Conservation (phyloP, 139 green algal genomes). For the Auxenochlorella pyrenoidosa region DNA sequence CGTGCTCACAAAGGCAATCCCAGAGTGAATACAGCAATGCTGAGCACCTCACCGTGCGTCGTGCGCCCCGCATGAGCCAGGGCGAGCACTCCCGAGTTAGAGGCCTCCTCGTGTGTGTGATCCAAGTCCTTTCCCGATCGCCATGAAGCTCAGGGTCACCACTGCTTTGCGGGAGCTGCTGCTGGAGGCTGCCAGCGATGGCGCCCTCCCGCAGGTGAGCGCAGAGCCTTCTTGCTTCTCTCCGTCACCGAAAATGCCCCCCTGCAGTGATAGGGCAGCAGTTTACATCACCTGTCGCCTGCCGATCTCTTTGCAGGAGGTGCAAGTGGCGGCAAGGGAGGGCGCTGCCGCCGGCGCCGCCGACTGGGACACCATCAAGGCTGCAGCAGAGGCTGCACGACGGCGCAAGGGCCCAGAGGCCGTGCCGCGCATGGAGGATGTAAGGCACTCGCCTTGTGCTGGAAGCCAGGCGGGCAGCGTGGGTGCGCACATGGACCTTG, state of each 20-base stretch:
- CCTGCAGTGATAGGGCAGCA: neutral
- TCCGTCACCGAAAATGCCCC: neutral
- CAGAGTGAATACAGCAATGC: too few relatives aligned
- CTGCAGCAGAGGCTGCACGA: neutral
- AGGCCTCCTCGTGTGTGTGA: too few relatives aligned
- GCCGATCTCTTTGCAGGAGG: slow-evolving; percentile 5
- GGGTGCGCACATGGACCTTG: too few relatives aligned
- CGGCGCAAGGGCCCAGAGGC: neutral
- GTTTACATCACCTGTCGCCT: neutral
- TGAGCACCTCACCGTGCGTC: too few relatives aligned
- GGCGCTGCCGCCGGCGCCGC: neutral
- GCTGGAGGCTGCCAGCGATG: slow-evolving; percentile 22
- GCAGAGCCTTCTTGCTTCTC: neutral
- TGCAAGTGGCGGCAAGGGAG: neutral
- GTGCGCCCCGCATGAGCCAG: too few relatives aligned
- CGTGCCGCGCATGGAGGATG: slow-evolving; percentile 7
- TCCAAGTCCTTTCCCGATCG: neutral
- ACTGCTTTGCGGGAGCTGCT: slow-evolving; percentile 27
- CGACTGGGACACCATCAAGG: slow-evolving; percentile 15
- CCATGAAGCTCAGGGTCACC: slow-evolving; percentile 23
- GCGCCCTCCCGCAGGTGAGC: slow-evolving; percentile 11
- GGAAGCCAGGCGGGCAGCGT: neutral
- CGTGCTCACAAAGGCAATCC: too few relatives aligned
- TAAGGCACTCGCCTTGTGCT: neutral
- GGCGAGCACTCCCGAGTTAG: too few relatives aligned